A percentile compares a stretch with the other conserved stretches of the same genome.
These are phyloP conservation scores for Nicotiana tomentosiformis DNA, from an alignment of 257 asterid species.

Conservation along the genomic window DNA sequence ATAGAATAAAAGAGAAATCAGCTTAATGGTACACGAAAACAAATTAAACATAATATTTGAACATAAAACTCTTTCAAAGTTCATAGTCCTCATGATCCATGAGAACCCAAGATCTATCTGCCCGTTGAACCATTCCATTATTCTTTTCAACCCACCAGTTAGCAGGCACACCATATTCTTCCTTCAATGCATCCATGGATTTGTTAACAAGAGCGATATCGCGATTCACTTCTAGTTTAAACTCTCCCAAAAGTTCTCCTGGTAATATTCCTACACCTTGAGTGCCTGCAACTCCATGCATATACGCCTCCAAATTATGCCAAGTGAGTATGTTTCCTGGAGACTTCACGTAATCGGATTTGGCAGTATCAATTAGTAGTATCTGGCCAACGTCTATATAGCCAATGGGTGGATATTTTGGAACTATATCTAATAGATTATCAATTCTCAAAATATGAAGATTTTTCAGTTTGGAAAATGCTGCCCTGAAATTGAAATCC, in stretches of 20 bases:
- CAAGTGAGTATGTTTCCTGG: conserved; percentile 37
- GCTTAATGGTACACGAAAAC: not conserved
- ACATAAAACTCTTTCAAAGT: not conserved
- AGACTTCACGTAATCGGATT: conserved; percentile 46
- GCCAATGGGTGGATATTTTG: conserved; percentile 40
- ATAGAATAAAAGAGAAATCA: not conserved
- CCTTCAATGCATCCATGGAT: conserved; percentile 40
- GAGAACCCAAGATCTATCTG: conserved; percentile 69
- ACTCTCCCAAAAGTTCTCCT: conserved; percentile 30
- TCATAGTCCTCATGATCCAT: conserved; percentile 39
- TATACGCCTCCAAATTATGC: conserved; percentile 59
- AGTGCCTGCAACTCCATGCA: conserved; percentile 79
- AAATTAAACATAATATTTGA: not conserved
- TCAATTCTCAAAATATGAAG: conserved; percentile 40
- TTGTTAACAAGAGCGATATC: conserved; percentile 59
- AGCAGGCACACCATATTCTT: conserved; percentile 47
- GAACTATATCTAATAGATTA: conserved; percentile 55
- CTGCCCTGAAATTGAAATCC: conserved; percentile 26
- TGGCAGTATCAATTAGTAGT: conserved; percentile 44
- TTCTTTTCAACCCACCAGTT: conserved; percentile 65
- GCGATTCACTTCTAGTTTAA: conserved; percentile 44
- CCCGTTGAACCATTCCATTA: conserved; percentile 73
- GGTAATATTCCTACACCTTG: conserved; percentile 30
- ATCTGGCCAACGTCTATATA: conserved; percentile 64
- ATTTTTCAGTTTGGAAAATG: conserved; percentile 15